A percentile compares a stretch with the other conserved stretches of the same genome.
Evolutionary conservation across 306 rosid species (phyloP).

Genomic region (Echinosophora koreensis): DNA sequence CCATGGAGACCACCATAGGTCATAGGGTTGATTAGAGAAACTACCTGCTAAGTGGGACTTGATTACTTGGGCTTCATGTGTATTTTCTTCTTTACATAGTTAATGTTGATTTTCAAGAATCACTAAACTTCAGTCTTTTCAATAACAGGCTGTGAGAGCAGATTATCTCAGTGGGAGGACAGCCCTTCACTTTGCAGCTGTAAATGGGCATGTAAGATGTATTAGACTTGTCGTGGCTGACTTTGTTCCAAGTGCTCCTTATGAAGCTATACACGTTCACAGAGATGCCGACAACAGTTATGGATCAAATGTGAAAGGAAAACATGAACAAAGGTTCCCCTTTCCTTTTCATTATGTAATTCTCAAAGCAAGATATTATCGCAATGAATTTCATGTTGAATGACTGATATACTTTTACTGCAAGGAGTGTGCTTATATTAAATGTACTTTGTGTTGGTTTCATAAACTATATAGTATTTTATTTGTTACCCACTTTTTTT

Average conservation of each 20-base stretch:
- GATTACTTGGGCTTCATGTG: not conserved
- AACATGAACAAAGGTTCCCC: conserved; percentile 68
- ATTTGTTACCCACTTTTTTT: not conserved
- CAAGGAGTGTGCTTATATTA: conserved; percentile 1
- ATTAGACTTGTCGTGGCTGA: conserved; percentile 90
- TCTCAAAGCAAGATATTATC: not conserved
- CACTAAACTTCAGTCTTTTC: conserved; percentile 16
- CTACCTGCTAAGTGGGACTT: conserved; percentile 18
- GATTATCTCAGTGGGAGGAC: conserved; percentile 95
- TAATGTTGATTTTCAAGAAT: conserved; percentile 32
- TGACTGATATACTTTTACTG: not conserved
- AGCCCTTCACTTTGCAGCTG: conserved; percentile 96
- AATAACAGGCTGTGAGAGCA: conserved; percentile 77
- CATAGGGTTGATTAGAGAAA: conserved; percentile 10
- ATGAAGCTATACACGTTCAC: conserved; percentile 55
- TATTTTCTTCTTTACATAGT: conserved; percentile 23
- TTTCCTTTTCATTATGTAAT: conserved; percentile 44
- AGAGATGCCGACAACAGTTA: conserved; percentile 51
- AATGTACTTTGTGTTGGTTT: not conserved
- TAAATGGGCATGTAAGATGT: conserved; percentile 87
- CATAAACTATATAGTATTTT: conserved; percentile 3
- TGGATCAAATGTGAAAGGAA: conserved; percentile 58
- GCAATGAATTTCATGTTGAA: conserved; percentile 14
- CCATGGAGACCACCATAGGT: not conserved
- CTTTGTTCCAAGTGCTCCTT: conserved; percentile 83